A percentile compares a stretch with the other conserved stretches of the same genome.
Evolutionary conservation across 208 protist genomes (phyloP).

Genomic region (Leishmania mexicana): DNA sequence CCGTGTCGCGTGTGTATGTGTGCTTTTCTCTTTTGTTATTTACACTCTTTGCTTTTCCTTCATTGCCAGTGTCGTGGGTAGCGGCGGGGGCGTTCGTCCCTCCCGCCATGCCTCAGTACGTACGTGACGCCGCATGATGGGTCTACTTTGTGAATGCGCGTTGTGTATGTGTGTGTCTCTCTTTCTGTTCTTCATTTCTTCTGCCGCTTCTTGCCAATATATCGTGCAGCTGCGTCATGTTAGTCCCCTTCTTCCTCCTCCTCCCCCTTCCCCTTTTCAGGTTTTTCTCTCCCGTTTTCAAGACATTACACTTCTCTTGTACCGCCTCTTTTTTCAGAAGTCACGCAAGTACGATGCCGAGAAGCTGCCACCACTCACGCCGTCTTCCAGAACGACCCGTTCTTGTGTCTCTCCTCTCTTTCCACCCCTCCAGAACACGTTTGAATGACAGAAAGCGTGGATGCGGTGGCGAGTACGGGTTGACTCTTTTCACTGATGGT

Average conservation of each 20-base stretch:
- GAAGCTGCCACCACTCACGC: not conserved
- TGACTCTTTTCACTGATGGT: too few relatives aligned
- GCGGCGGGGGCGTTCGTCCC: not conserved
- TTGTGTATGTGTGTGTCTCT: conserved; percentile 16
- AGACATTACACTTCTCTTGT: not conserved
- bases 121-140: not conserved
- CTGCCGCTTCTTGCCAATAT: not conserved
- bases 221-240: not conserved
- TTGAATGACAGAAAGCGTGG: too few relatives aligned
- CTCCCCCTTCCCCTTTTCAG: conserved; percentile 9
- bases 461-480: not conserved
- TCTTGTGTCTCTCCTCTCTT: not conserved
- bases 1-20: not conserved
- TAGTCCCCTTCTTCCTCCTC: not conserved
- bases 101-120: not conserved
- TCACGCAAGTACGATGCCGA: not conserved
- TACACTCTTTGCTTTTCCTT: not conserved
- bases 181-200: not conserved
- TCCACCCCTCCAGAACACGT: not conserved
- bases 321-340: not conserved
- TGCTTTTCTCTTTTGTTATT: conserved; percentile 1
- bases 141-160: not conserved
- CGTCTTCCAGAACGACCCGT: too few relatives aligned
- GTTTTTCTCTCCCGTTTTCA: not conserved
- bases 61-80: not conserved